phyloP scores from a whole-genome alignment of 805 yeast species.

The Cyberlindnera subsufficiens region DNA sequence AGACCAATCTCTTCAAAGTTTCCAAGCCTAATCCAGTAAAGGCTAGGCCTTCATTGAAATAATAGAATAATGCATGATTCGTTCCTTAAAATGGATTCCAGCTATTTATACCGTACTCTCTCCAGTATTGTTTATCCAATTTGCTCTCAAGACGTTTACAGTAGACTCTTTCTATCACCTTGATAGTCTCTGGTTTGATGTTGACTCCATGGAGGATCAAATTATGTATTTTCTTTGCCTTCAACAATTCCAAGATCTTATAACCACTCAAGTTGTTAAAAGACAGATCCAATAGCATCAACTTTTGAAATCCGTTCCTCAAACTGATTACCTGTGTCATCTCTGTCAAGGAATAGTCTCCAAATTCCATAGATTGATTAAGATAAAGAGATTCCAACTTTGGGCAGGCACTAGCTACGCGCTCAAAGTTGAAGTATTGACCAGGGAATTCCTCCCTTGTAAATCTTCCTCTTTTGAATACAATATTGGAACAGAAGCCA shows the following conservation, averaged over 20 bases:
- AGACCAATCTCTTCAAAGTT: slow-evolving; percentile 17
- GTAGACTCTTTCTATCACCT: slow-evolving; percentile 11
- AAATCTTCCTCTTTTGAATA: slow-evolving; percentile 14
- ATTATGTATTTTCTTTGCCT: slow-evolving; percentile 6
- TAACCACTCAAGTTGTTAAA: slow-evolving; percentile 20
- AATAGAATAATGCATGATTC: neutral
- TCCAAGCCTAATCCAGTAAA: slow-evolving; percentile 4
- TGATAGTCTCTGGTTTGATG: slow-evolving; percentile 15
- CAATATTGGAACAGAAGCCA: slow-evolving; percentile 19
- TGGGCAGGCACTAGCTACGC: slow-evolving; percentile 14
- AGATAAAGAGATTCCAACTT: slow-evolving; percentile 13
- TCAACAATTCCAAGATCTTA: slow-evolving; percentile 17
- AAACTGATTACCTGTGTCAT: slow-evolving; percentile 8
- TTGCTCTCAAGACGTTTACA: slow-evolving; percentile 17
- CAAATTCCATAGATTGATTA: slow-evolving; percentile 20
- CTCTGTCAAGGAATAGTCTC: slow-evolving; percentile 17
- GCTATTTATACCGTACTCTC: slow-evolving; percentile 18
- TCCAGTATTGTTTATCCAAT: slow-evolving; percentile 19
- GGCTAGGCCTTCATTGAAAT: slow-evolving; percentile 4
- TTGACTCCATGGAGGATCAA: slow-evolving; percentile 20
- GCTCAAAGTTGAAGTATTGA: slow-evolving; percentile 17
- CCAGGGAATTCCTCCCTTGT: slow-evolving; percentile 6
- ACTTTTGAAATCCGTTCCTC: neutral
- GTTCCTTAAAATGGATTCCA: slow-evolving; percentile 16
- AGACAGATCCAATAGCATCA: slow-evolving; percentile 19